Evolutionary conservation across 2,329 filamentous ascomycete genomes (phyloP).

Genomic region (Botryotinia calthae): DNA sequence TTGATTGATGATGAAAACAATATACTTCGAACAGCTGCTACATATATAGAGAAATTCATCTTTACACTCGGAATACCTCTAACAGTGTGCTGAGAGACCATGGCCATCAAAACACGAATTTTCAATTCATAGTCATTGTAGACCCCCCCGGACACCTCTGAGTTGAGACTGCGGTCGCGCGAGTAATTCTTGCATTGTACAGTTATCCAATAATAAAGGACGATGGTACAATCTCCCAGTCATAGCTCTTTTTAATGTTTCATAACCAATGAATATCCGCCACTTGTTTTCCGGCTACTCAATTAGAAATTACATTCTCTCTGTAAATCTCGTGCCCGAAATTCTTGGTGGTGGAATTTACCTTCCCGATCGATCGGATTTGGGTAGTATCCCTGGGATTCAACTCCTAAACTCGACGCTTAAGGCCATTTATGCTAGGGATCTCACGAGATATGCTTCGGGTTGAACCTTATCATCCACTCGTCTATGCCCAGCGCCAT

Average conservation of each 20-base stretch:
- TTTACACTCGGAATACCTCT: slow-evolving; percentile 9
- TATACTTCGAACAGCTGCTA: slow-evolving; percentile 12
- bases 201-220: slow-evolving; percentile 14
- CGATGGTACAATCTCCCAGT: neutral
- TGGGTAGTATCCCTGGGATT: slow-evolving; percentile 21
- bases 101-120: slow-evolving; percentile 4
- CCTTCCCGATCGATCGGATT: slow-evolving; percentile 10
- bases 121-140: slow-evolving; percentile 10
- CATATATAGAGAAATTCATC: slow-evolving; percentile 21
- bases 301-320: neutral
- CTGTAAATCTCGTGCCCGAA: slow-evolving; percentile 10
- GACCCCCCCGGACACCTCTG: slow-evolving; percentile 8
- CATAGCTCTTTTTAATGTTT: slow-evolving; percentile 3
- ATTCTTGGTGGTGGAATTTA: neutral
- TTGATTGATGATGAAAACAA: neutral
- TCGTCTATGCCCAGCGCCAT: slow-evolving; percentile 19
- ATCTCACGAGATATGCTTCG: slow-evolving; percentile 14
- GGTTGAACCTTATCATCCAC: slow-evolving; percentile 1
- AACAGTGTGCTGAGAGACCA: slow-evolving; percentile 16
- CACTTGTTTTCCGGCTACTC: slow-evolving; percentile 15
- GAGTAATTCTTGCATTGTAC: slow-evolving; percentile 11
- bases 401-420: slow-evolving; percentile 11
- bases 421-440: slow-evolving; percentile 11
- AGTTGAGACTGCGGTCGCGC: slow-evolving; percentile 10
- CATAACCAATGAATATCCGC: slow-evolving; percentile 15